Evolutionary conservation across 441 rosid species (phyloP).

Genomic region (Adansonia rubrostipa): DNA sequence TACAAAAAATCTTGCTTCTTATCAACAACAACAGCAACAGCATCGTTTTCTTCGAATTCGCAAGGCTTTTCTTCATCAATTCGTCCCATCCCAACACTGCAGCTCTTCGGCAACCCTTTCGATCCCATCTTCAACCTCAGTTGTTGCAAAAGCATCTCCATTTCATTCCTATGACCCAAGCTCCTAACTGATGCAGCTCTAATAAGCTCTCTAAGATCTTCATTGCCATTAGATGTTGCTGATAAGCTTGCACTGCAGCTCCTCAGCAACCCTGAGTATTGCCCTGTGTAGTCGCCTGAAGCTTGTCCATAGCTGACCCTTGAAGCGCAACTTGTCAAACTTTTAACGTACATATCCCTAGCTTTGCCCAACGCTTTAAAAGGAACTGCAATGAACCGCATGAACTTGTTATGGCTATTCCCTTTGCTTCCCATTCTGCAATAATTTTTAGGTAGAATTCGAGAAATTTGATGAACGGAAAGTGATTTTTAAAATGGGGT

Average conservation of each 20-base stretch:
- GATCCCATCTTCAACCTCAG: constrained; percentile 19
- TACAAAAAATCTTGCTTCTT: constrained; percentile 33
- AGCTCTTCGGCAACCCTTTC: constrained; percentile 60
- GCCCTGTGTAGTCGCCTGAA: constrained; percentile 30
- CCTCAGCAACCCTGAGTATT: constrained; percentile 48
- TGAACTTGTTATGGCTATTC: constrained; percentile 47
- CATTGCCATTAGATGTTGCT: constrained; percentile 37
- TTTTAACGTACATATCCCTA: constrained; percentile 71
- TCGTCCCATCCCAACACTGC: constrained; percentile 73
- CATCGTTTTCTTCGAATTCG: constrained; percentile 45
- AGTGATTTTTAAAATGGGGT: neutral
- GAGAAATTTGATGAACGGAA: neutral
- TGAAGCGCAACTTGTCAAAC: constrained; percentile 59
- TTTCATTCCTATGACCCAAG: constrained; percentile 59
- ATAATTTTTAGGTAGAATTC: neutral
- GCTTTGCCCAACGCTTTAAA: constrained; percentile 60
- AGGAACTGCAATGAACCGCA: constrained; percentile 56
- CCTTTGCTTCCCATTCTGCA: constrained; percentile 45
- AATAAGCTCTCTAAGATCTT: constrained; percentile 69
- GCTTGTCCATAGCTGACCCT: constrained; percentile 33
- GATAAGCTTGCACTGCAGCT: constrained; percentile 66
- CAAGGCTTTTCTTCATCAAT: constrained; percentile 69
- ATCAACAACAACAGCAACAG: constrained; percentile 23
- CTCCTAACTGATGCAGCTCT: constrained; percentile 74
- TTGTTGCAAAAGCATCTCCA: constrained; percentile 37